phyloP scores from a whole-genome alignment of 495 filamentous ascomycete genomes.

The Aspergillus affinis region DNA sequence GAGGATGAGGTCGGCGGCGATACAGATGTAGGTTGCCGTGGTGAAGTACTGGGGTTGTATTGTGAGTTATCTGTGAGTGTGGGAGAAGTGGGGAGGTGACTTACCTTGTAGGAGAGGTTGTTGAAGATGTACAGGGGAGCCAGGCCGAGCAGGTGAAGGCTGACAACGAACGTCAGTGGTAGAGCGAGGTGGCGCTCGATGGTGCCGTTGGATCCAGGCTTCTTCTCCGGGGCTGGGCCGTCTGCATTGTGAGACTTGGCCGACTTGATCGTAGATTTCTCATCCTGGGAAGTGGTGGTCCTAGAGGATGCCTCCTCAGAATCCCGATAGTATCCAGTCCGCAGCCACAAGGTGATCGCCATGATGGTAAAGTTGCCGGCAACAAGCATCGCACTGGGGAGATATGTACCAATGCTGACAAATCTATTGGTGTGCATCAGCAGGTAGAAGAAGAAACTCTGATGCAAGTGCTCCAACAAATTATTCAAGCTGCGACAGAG shows the following conservation, averaged over 20 bases:
- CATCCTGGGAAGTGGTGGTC: constrained; percentile 16
- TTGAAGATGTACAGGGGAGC: constrained; percentile 88
- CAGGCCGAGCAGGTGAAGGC: constrained; percentile 73
- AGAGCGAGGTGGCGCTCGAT: constrained; percentile 75
- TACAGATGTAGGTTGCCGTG: constrained; percentile 49
- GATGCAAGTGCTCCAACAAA: constrained; percentile 91
- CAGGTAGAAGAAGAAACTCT: constrained; percentile 99
- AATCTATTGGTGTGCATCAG: constrained; percentile 88
- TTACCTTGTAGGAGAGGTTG: constrained; percentile 63
- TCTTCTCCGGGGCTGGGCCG: constrained; percentile 2
- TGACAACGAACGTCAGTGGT: constrained; percentile 69
- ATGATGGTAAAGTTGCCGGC: constrained; percentile 94
- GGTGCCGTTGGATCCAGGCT: constrained; percentile 26
- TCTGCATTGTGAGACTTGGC: constrained; percentile 18
- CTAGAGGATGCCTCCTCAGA: constrained; percentile 8
- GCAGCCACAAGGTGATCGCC: constrained; percentile 88
- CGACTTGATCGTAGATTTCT: constrained; percentile 26
- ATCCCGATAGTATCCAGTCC: constrained; percentile 61
- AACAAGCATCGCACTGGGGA: constrained; percentile 94
- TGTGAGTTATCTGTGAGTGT: constrained; percentile 19
- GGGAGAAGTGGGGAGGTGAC: constrained; percentile 20
- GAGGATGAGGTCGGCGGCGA: constrained; percentile 57
- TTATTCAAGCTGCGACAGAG: constrained; percentile 93
- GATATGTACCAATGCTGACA: constrained; percentile 96
- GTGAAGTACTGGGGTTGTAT: constrained; percentile 51